Evolutionary conservation across 371 early-diverging fungal genomes (phyloP).

Genomic region (Rhizopus stolonifer): DNA sequence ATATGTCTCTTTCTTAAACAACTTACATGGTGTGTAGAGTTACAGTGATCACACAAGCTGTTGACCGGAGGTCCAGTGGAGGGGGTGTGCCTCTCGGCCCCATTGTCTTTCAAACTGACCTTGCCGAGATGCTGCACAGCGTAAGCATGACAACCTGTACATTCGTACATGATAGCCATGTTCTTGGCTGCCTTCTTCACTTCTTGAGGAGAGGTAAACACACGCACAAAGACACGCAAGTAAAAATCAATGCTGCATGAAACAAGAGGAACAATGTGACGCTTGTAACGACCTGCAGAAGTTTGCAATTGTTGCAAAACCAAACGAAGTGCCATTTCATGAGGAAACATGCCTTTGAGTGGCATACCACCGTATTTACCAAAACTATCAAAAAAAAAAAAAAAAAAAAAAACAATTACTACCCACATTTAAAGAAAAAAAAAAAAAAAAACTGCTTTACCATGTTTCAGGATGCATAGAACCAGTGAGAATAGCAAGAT

Average conservation of each 20-base stretch:
- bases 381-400: too few relatives aligned
- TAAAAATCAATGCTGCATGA: conserved; percentile 99
- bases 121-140: conserved; percentile 71
- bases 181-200: conserved; percentile 80
- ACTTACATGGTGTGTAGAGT: conserved; percentile 63
- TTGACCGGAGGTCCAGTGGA: conserved; percentile 65
- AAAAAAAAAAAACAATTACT: too few relatives aligned
- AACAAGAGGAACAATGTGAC: conserved; percentile 89
- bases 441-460: too few relatives aligned
- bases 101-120: conserved; percentile 45
- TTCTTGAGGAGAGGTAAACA: conserved; percentile 74
- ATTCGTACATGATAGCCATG: conserved; percentile 80
- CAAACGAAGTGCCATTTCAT: conserved; percentile 89
- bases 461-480: conserved; percentile 90
- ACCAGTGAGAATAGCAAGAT: conserved; percentile 96
- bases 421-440: too few relatives aligned
- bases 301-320: conserved; percentile 85
- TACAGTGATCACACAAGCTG: conserved; percentile 73
- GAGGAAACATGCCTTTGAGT: conserved; percentile 77
- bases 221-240: conserved; percentile 97
- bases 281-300: conserved; percentile 87
- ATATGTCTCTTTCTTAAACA: neutral
- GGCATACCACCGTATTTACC: conserved; percentile 96
- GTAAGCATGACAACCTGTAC: conserved; percentile 81
- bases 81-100: conserved; percentile 59